Conservation (phyloP, 208 protist species). For the Wallacemonas rigidus region DNA sequence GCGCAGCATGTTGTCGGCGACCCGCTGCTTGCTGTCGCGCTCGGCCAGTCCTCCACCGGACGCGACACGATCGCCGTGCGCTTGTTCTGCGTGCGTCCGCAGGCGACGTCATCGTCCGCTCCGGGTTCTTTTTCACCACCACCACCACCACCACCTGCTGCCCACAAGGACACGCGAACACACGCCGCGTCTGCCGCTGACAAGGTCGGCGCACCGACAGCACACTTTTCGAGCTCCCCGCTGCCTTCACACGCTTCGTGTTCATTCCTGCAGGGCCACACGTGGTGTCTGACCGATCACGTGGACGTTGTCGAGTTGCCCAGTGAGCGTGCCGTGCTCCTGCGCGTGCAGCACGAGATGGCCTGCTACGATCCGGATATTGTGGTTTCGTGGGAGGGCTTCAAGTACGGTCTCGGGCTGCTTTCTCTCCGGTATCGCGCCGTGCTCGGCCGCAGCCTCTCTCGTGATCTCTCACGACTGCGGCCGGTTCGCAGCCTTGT, state of each 20-base stretch:
- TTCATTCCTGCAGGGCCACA: neutral
- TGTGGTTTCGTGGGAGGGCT: slow-evolving; percentile 78
- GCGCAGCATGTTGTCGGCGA: slow-evolving; percentile 34
- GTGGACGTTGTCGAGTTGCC: slow-evolving; percentile 46
- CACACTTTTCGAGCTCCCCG: neutral
- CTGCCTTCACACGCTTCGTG: neutral
- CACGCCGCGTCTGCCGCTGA: neutral
- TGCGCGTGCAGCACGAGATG: slow-evolving; percentile 45
- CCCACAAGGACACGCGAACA: neutral
- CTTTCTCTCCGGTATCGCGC: slow-evolving; percentile 61
- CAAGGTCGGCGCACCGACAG: too few relatives aligned
- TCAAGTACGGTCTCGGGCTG: slow-evolving; percentile 67
- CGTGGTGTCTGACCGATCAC: slow-evolving; percentile 17
- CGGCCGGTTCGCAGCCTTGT: slow-evolving; percentile 12
- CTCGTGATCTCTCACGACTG: slow-evolving; percentile 55
- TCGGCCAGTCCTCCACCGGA: slow-evolving; percentile 40
- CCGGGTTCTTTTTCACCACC: neutral
- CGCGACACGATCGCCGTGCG: slow-evolving; percentile 33
- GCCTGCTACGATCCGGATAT: slow-evolving; percentile 65
- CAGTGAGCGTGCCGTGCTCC: slow-evolving; percentile 53
- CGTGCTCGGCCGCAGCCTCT: slow-evolving; percentile 51
- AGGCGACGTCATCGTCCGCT: neutral
- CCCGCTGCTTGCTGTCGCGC: slow-evolving; percentile 51
- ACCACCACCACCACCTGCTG: neutral
- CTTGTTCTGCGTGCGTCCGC: slow-evolving; percentile 44